Evolutionary conservation across 2,329 filamentous ascomycete genomes (phyloP).

Genomic region (Pseudonectria foliicola): DNA sequence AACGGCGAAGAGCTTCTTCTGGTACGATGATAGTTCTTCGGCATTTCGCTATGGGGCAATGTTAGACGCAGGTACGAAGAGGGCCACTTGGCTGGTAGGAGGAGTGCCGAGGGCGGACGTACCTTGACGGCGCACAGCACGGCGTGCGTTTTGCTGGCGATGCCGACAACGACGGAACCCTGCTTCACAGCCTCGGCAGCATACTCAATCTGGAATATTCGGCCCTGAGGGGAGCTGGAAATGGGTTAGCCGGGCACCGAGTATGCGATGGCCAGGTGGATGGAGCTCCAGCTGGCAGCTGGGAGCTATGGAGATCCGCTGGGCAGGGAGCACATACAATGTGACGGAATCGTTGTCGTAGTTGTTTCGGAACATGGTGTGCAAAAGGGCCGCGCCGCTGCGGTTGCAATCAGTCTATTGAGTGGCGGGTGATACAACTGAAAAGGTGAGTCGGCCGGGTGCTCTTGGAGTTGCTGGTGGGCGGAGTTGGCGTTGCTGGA

Average conservation of each 20-base stretch:
- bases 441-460: slow-evolving; percentile 12
- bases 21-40: slow-evolving; percentile 98
- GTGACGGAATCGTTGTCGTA: slow-evolving; percentile 99
- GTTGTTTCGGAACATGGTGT: slow-evolving; percentile 94
- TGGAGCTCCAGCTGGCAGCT: slow-evolving; percentile 3
- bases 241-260: slow-evolving; percentile 16
- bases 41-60: slow-evolving; percentile 69
- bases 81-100: slow-evolving; percentile 3
- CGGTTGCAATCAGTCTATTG: slow-evolving; percentile 11
- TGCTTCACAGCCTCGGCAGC: slow-evolving; percentile 98
- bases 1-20: slow-evolving; percentile 97
- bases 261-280: too few relatives aligned
- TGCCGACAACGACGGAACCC: slow-evolving; percentile 92
- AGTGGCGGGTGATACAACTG: slow-evolving; percentile 2
- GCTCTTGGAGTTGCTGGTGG: slow-evolving; percentile 11
- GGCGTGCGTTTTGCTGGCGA: slow-evolving; percentile 96
- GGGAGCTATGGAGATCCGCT: slow-evolving; percentile 10
- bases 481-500: slow-evolving; percentile 14
- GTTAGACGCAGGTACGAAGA: slow-evolving; percentile 5
- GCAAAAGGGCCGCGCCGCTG: slow-evolving; percentile 14
- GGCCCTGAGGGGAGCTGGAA: slow-evolving; percentile 87
- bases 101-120: slow-evolving; percentile 15
- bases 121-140: slow-evolving; percentile 97
- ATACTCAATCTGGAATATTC: slow-evolving; percentile 99
- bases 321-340: slow-evolving; percentile 59